phyloP scores from a whole-genome alignment of 1,139 yeast genomes.

The Kurtzmaniella quercitrusa region DNA sequence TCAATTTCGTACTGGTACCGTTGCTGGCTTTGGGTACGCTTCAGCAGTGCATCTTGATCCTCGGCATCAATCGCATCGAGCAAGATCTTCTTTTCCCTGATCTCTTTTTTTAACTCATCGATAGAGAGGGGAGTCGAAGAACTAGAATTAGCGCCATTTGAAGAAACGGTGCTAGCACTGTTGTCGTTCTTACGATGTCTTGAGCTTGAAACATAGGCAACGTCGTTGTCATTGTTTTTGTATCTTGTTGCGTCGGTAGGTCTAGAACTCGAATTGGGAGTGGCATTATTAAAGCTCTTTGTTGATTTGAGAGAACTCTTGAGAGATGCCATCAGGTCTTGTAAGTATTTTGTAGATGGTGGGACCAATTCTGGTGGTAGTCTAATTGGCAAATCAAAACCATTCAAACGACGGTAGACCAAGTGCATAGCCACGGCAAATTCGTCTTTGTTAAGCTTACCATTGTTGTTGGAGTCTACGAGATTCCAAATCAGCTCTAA shows the following conservation, averaged over 20 bases:
- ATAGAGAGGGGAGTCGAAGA: slow-evolving; percentile 16
- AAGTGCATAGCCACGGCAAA: slow-evolving; percentile 83
- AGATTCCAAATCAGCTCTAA: slow-evolving; percentile 88
- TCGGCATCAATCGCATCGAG: slow-evolving; percentile 70
- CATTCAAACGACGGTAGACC: slow-evolving; percentile 70
- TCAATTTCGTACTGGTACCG: slow-evolving; percentile 51
- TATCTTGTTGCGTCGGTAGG: slow-evolving; percentile 56
- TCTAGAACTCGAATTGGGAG: slow-evolving; percentile 16
- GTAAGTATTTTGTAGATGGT: slow-evolving; percentile 66
- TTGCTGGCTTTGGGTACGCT: slow-evolving; percentile 18
- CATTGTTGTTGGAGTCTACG: slow-evolving; percentile 66
- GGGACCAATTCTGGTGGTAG: slow-evolving; percentile 75
- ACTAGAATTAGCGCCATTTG: slow-evolving; percentile 6
- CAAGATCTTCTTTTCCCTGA: slow-evolving; percentile 66
- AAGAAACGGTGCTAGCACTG: slow-evolving; percentile 9
- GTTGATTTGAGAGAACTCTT: slow-evolving; percentile 45
- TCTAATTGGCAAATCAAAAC: slow-evolving; percentile 65
- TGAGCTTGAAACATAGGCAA: slow-evolving; percentile 63
- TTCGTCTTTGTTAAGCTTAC: slow-evolving; percentile 72
- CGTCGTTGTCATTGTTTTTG: slow-evolving; percentile 63
- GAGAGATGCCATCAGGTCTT: slow-evolving; percentile 41
- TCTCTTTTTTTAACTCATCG: slow-evolving; percentile 55
- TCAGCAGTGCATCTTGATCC: slow-evolving; percentile 46
- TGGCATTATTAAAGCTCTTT: slow-evolving; percentile 18
- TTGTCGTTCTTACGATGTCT: slow-evolving; percentile 49